Conservation (phyloP, 192 early-diverging fungal species). For the Chytriomyces confervae region DNA sequence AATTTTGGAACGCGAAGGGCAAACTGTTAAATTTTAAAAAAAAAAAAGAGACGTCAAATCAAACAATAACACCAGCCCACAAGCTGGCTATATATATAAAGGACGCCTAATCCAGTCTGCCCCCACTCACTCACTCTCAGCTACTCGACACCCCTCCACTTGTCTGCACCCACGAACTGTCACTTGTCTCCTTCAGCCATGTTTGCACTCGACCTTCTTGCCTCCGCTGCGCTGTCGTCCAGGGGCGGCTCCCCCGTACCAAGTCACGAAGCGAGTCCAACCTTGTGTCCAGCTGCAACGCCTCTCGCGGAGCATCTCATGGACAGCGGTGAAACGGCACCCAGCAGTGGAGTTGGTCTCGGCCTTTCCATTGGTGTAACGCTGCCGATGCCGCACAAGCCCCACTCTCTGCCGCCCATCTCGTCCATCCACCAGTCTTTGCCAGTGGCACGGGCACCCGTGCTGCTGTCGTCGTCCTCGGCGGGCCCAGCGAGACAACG, state of each 20-base stretch:
- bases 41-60: not conserved
- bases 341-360: not conserved
- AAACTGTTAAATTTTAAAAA: not conserved
- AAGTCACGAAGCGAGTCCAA: not conserved
- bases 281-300: not conserved
- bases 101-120: too few relatives aligned
- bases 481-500: not conserved
- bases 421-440: not conserved
- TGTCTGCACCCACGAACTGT: not conserved
- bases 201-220: constrained; percentile 19
- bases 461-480: not conserved
- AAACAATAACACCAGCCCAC: not conserved
- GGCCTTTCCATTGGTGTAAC: not conserved
- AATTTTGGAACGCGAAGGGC: not conserved
- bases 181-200: not conserved
- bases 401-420: not conserved
- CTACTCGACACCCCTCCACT: too few relatives aligned
- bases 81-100: not conserved
- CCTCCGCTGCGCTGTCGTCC: constrained; percentile 3
- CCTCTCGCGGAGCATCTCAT: not conserved
- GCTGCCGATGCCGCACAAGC: not conserved
- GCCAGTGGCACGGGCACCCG: not conserved
- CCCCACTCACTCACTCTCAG: not conserved
- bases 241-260: not conserved
- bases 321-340: not conserved